Evolutionary conservation across 2,329 filamentous ascomycete species (phyloP).

Genomic region (Hymenoscyphus scutula): DNA sequence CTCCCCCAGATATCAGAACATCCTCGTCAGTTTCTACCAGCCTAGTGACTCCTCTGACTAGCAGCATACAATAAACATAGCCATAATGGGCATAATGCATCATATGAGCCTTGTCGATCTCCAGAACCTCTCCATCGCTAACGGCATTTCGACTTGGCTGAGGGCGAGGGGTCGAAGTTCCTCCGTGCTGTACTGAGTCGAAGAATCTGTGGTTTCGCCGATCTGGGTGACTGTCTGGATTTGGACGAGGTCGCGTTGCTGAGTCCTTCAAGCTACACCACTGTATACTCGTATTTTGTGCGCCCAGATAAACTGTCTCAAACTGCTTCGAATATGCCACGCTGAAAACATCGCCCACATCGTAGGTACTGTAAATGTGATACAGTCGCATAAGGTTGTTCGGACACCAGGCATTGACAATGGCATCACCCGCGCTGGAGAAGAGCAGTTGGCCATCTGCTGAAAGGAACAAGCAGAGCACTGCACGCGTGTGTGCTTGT

Average conservation of each 20-base stretch:
- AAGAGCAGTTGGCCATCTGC: constrained; percentile 73
- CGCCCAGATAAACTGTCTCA: constrained; percentile 84
- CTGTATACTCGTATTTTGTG: constrained; percentile 92
- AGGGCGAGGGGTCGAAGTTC: constrained; percentile 69
- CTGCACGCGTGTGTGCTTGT: constrained; percentile 86
- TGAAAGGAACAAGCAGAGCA: constrained; percentile 80
- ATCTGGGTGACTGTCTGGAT: constrained; percentile 68
- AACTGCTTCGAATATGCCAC: constrained; percentile 80
- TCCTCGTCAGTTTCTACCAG: constrained; percentile 72
- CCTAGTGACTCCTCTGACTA: constrained; percentile 67
- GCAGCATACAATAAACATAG: constrained; percentile 94
- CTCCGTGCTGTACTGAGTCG: constrained; percentile 85
- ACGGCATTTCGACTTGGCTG: constrained; percentile 45
- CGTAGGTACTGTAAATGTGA: constrained; percentile 89
- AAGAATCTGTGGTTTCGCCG: constrained; percentile 85
- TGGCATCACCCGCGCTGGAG: constrained; percentile 88
- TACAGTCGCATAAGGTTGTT: constrained; percentile 72
- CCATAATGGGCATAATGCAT: constrained; percentile 90
- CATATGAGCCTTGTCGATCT: constrained; percentile 79
- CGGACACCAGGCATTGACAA: constrained; percentile 92
- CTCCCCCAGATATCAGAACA: constrained; percentile 84
- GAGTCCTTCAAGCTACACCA: constrained; percentile 78
- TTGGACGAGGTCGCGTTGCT: constrained; percentile 55
- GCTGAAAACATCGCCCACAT: constrained; percentile 94
- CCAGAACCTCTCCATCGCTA: constrained; percentile 64